Evolutionary conservation across 176 grass and related monocot species (phyloP), one percentile per base, ranked within the genome.

Genomic region (Musa beccarii): DNA sequence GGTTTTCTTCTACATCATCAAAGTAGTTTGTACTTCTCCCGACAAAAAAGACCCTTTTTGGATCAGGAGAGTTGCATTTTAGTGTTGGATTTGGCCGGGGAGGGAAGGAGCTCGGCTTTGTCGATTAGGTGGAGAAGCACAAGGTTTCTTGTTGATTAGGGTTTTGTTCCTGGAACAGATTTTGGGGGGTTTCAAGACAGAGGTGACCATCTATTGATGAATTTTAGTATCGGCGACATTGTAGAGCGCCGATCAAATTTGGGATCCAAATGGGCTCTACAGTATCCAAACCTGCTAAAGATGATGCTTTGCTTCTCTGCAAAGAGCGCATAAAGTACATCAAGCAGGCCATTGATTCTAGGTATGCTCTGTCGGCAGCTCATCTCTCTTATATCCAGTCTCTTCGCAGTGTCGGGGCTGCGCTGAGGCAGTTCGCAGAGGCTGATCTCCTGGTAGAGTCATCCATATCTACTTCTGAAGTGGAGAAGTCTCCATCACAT

Each of bases 331-430:
- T 87, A 82, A 81, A 84, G 15, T 75, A 84, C 69, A 99, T 93
- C 53, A 86, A 79, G 80, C 81, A 76, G 22, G 83, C 89, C 3
- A 94, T 94, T 62, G 86, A 94, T 51, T 89, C 91, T 56, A 79
- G 91, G 49, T 85, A 93, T 80, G 81, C 88, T 22, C 74, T 99
- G 23, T 99, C 91, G 28, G 95, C 95, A 10, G 78, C 90, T 2
- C 95, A 99, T 73, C 69, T 99, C 11, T 89, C 88, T 5, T 99
- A 99, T 52, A 86, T 79, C 50, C 91, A 83, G 67, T 99, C 86
- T 26, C 88, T 99, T 53, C 82, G 85, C 25, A 82, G 26, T 53
- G 75, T 89, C 11, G 95, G 91, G 1, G 85, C 84, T 62, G 86
- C 88, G 71, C 56, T 94, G 66, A 78, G 91, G 80, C 75, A 52